Evolutionary conservation across 495 filamentous ascomycete genomes (phyloP).

Genomic region (Xylaria venustula): DNA sequence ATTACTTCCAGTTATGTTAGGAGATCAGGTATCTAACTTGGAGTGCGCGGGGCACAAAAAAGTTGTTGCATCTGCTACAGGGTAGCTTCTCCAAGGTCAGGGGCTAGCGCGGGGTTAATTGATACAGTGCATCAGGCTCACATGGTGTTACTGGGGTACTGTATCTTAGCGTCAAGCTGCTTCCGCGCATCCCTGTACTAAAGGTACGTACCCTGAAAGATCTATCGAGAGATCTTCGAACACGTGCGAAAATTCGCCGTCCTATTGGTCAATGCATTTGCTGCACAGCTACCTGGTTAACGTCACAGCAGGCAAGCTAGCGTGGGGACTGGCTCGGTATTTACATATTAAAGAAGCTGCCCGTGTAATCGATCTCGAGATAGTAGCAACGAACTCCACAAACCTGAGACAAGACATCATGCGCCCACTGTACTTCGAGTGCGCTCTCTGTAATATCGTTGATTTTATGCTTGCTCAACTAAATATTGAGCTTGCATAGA

Average conservation of each 20-base stretch:
- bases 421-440: too few relatives aligned
- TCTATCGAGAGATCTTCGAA: background rate
- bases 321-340: background rate
- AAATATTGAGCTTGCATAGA: too few relatives aligned
- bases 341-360: too few relatives aligned
- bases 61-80: slow-evolving; percentile 2
- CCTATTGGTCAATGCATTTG: slow-evolving; percentile 13
- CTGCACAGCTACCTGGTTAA: background rate
- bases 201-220: too few relatives aligned
- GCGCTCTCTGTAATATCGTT: too few relatives aligned
- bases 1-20: slow-evolving; percentile 3
- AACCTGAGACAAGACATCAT: too few relatives aligned
- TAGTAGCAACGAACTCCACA: too few relatives aligned
- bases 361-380: too few relatives aligned
- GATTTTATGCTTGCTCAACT: too few relatives aligned
- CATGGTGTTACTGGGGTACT: background rate
- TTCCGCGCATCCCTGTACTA: background rate
- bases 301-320: slow-evolving; percentile 3
- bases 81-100: background rate
- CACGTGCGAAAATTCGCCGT: background rate
- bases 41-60: slow-evolving; percentile 10
- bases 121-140: background rate
- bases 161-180: background rate
- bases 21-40: background rate
- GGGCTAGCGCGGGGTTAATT: background rate